Evolutionary conservation across 805 yeast genomes (phyloP), one percentile per base, ranked within the genome.

Genomic region (Teunomyces panamensis): DNA sequence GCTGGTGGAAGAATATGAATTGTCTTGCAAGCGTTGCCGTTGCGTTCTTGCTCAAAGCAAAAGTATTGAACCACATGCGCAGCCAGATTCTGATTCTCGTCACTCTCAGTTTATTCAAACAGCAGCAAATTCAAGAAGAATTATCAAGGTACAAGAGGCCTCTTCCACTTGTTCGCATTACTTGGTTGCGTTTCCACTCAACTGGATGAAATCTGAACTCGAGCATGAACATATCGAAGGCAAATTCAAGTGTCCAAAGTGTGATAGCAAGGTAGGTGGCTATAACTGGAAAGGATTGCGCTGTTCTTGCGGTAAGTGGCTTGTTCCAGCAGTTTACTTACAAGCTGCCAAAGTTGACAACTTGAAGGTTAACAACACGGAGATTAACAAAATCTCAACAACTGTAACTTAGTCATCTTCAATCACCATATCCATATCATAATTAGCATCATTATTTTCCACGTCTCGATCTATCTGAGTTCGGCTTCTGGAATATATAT

Each of bases 261-360:
- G 99, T 70, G 71, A 73, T 4, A 74, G 87, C 11, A 94, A 92
- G 68, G 80, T 94, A 2, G 99, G 99, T 10, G 90, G 89, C 0
- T 94, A 90, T 63, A 81, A 84, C 52, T 94, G 99, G 99, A 87
- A 84, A 58, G 99, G 99, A 0, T 82, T 92, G 1, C 73, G 96
- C 57, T 94, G 99, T 65, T 82, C 94, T 49, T 94, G 99, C 65
- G 97, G 97, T 2, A 82, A 81, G 57, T 94, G 99, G 99, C 84
- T 92, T 75, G 79, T 89, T 8, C 99, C 99, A 0, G 95, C 96
- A 1, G 77, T 94, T 50, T 89, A 87, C 63, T 65, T 94, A 47
- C 90, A 84, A 63, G 73, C 83, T 27, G 85, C 90, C 5, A 87
- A 88, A 62, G 92, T 89, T 4, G 97, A 92, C 62, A 48, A 48